phyloP scores from a whole-genome alignment of 345 rosid species.

The Firmiana major region DNA sequence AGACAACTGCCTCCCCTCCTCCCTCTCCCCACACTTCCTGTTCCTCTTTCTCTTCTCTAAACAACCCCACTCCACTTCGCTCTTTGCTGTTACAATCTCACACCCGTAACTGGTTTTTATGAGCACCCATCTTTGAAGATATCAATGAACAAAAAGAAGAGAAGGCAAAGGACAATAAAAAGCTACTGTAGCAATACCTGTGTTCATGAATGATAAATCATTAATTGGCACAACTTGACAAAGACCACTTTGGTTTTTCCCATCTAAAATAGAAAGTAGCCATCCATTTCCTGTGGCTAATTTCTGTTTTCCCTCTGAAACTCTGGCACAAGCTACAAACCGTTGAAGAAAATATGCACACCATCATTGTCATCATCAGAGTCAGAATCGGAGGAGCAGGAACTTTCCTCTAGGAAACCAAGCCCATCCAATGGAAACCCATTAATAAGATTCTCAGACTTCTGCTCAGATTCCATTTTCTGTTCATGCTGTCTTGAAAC shows the following conservation, averaged over 20 bases:
- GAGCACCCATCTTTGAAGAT: too few species aligned
- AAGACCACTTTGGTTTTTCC: not conserved
- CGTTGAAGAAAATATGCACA: not conserved
- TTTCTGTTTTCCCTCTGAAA: not conserved
- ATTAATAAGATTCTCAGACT: not conserved
- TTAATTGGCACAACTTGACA: not conserved
- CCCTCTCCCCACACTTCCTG: not conserved
- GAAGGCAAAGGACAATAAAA: too few species aligned
- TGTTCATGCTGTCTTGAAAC: slow-evolving; percentile 5
- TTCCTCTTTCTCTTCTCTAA: not conserved
- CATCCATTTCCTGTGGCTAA: not conserved
- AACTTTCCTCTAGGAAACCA: slow-evolving; percentile 14
- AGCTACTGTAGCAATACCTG: too few species aligned
- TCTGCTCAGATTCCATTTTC: not conserved
- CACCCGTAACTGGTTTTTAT: too few species aligned
- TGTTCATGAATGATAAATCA: too few species aligned
- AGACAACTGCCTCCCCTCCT: not conserved
- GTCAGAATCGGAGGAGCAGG: slow-evolving; percentile 34
- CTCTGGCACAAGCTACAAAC: not conserved
- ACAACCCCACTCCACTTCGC: not conserved
- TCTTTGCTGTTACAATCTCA: too few species aligned
- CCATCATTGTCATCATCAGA: slow-evolving; percentile 10
- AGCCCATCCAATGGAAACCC: not conserved
- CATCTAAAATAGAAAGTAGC: not conserved
- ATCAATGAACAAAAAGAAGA: too few species aligned